Evolutionary conservation across 2,329 filamentous ascomycete species (phyloP), one percentile per base, ranked within the genome.

Genomic region (Aspergillus niger): DNA sequence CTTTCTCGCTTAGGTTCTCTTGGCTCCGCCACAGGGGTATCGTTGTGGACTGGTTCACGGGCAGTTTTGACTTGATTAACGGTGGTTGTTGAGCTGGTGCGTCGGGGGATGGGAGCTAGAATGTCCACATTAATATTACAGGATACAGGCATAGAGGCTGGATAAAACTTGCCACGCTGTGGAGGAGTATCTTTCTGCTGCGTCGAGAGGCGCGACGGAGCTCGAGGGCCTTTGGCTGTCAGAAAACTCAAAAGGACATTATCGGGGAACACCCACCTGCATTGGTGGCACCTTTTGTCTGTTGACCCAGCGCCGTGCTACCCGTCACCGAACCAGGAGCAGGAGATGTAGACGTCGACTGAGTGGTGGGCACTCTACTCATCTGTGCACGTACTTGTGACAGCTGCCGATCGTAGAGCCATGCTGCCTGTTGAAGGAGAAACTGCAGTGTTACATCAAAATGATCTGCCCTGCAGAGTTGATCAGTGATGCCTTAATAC

Each of bases 341-440:
- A 7, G 79, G 79, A n/a, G 77, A 79, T 3, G 78, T 70, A 6
- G 77, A 75, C 28, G 67, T 73, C 13, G 79, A 79, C 28, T 79
- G 75, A 8, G 74, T 75, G 32, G 70, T 76, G 41, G 73, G 76
- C 8, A 80, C 78, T 62, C 89, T 95, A 63, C 91, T 87, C 81
- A 98, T 92, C 78, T 97, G 92, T 20, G 91, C 92, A 66, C 91
- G 87, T 51, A 98, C 91, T 74, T 97, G 92, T 0, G 91, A 91
- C 28, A 96, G 85, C 78, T 98, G 92, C 55, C 91, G 85, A 74
- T 98, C 93, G 72, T 95, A 97, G 5, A 98, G 85, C 85, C 92
- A 97, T 75, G 92, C 92, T 64, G 92, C 92, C 77, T 99, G 92
- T 73, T 97, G 91, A 15, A 97, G 85, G 32, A 99, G 84, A 71